A percentile compares a stretch with the other conserved stretches of the same genome.
phyloP scores from a whole-genome alignment of 805 yeast species.

The Spathaspora boniae region DNA sequence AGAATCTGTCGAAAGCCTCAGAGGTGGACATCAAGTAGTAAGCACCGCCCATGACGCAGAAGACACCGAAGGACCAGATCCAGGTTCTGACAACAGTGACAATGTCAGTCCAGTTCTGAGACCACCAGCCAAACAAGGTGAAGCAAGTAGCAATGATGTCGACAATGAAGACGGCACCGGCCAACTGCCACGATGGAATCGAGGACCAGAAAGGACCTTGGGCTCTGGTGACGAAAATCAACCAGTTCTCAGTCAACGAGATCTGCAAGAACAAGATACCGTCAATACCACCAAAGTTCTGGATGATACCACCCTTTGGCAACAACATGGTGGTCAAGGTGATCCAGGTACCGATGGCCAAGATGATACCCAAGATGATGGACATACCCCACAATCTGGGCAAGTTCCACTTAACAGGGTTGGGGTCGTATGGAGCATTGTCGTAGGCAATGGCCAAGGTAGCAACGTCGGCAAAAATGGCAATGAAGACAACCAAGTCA shows the following conservation, averaged over 20 bases:
- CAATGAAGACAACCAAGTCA: constrained; percentile 92
- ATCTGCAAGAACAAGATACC: constrained; percentile 93
- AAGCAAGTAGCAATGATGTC: constrained; percentile 91
- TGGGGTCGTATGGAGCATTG: constrained; percentile 91
- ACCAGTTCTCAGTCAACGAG: constrained; percentile 95
- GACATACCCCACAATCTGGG: constrained; percentile 98
- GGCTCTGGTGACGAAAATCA: constrained; percentile 94
- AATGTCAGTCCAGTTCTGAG: constrained; percentile 95
- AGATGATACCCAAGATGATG: constrained; percentile 74
- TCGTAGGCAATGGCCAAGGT: constrained; percentile 96
- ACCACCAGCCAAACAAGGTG: constrained; percentile 96
- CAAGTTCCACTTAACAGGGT: constrained; percentile 94
- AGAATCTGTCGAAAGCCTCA: constrained; percentile 73
- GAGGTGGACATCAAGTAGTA: constrained; percentile 90
- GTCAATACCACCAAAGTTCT: constrained; percentile 91
- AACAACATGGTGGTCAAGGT: constrained; percentile 91
- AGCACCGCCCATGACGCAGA: constrained; percentile 95
- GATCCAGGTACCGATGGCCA: constrained; percentile 93
- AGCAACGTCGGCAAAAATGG: constrained; percentile 96
- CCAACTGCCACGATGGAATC: constrained; percentile 91
- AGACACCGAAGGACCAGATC: constrained; percentile 95
- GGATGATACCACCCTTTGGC: constrained; percentile 89
- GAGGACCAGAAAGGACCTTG: constrained; percentile 99
- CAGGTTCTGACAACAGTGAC: constrained; percentile 92
- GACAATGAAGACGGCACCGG: constrained; percentile 89